Evolutionary conservation across 2,329 filamentous ascomycete species (phyloP).

Genomic region (Paraphaeosphaeria sporulosa): DNA sequence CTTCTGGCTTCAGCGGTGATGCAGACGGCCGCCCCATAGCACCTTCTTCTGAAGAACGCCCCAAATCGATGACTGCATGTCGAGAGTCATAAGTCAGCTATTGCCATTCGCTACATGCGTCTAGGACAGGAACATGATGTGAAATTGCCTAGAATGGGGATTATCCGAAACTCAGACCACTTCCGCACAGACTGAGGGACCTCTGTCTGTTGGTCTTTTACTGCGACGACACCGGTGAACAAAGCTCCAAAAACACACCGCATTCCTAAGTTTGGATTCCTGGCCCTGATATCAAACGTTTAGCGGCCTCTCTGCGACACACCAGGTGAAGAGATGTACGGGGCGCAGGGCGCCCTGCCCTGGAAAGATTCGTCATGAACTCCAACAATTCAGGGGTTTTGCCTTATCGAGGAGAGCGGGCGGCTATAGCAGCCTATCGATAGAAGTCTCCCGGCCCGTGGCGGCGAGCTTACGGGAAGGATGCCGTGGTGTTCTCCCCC

Average conservation of each 20-base stretch:
- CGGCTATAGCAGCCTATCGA: neutral
- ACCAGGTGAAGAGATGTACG: neutral
- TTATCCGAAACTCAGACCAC: neutral
- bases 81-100: neutral
- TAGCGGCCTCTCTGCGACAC: neutral
- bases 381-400: neutral
- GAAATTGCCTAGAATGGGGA: constrained; percentile 1
- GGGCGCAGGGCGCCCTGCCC: neutral
- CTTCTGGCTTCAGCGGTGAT: neutral
- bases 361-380: neutral
- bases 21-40: neutral
- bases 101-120: neutral
- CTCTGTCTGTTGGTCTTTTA: neutral
- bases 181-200: constrained; percentile 6
- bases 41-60: neutral
- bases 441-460: neutral
- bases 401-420: neutral
- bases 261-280: constrained; percentile 4
- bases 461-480: neutral
- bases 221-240: constrained; percentile 4
- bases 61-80: neutral
- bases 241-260: neutral
- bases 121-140: neutral
- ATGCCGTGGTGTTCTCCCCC: neutral
- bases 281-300: neutral